Evolutionary conservation across 2,329 filamentous ascomycete species (phyloP), one percentile per base, ranked within the genome.

Genomic region (Neopestalotiopsis sp.): DNA sequence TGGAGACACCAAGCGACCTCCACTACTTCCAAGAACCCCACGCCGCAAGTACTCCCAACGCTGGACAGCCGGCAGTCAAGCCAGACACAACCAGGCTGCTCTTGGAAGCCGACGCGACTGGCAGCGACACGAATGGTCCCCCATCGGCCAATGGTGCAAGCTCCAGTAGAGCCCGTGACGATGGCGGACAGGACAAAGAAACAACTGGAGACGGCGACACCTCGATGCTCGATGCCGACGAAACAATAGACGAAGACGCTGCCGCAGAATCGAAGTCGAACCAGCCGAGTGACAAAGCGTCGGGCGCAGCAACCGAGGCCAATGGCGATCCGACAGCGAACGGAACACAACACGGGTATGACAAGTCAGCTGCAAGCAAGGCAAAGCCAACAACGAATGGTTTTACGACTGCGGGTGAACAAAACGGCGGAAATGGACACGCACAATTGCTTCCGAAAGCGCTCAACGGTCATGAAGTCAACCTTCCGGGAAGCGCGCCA

Each of bases 1-100:
- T 91, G 80, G 80, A 90, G 49, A 85, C 85, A 0, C 81, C 86
- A 5, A 83, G 88, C 73, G 89, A 91, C 73, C 79, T 84, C 67
- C 82, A 87, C 45, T 77, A 90, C 1, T 91, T 86, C 71, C 83
- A 82, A 63, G 83, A 88, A 66, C 80, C 84, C 24, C 81, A 83
- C 62, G 17, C 73, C 73, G 34, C 73, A 61, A 64, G 68, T 69
- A 49, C 70, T 67, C 24, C 71, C 68, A 56, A 70, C 68, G 17
- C 71, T 69, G 58, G 65, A 65, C 38, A 74, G 65, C 70, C 68
- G 13, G 74, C 73, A 4, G 69, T 72, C 30, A 76, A 74, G 65
- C 73, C 74, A 17, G 72, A 74, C 7, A 70, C 68, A 32, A 73
- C 69, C 32, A 70, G 67, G 17, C 68, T 67, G 14, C 70, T 74